Base-by-base conservation (phyloP, 1,284 basidiomycete species). In the Malassezia sympodialis region DNA sequence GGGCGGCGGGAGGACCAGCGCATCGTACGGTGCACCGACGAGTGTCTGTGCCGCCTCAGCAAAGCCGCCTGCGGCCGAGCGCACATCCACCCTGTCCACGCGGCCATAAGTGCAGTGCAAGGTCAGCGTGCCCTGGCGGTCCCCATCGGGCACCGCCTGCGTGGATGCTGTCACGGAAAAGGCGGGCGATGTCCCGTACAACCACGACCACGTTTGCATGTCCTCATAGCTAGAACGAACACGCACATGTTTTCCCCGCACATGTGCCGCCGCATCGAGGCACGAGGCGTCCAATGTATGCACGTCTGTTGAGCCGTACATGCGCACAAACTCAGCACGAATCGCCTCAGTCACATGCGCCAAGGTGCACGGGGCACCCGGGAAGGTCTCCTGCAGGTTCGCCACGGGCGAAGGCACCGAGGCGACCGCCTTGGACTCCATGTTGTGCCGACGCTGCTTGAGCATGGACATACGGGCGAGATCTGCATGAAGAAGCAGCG, bases 351-450 rank as follows among this genome's bases (percentile, higher is more conserved):
- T n/a, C 66, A 21, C 84, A 79, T 68, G 96, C 96, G 0, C 70
- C 61, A 11, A 84, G 80, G 66, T 96, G 89, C 83, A 75, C 2
- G 68, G 51, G 0, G 44, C 31, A 12, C 61, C 61, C 4, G 75
- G 79, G 62, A 82, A 84, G 58, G 64, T 65, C 12, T 83, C 80
- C 35, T 76, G 78, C 23, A 98, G 78, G 66, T 94, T 96, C 61
- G 83, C 82, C 1, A 98, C 94, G 0, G 90, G 87, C 0, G 91
- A 93, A 31, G 88, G 84, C 12, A 96, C 87, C 24, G 90, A 96
- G 2, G 84, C 83, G 28, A 96, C 87, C 1, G 89, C 90, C 75
- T 88, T 86, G 52, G 82, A 79, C 0, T 82, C 81, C 42, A 96
- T 77, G 49, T 84, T 81, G 1, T 57, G 93, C 4, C 88, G 87